Evolutionary conservation across 1,284 basidiomycete species (phyloP).

Genomic region (Fomitopsis betulina): DNA sequence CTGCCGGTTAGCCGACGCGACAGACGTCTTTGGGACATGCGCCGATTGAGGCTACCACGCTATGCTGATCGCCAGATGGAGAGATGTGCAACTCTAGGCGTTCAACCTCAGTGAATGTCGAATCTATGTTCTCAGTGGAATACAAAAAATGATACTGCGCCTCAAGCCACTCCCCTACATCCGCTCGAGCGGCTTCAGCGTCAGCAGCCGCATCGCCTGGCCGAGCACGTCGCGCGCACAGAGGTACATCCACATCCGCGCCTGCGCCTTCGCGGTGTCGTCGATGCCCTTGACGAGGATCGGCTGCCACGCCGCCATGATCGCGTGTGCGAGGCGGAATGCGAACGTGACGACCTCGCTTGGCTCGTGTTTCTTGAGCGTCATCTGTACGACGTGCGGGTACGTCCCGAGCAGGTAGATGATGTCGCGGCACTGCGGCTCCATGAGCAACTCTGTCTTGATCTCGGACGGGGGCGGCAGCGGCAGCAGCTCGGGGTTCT

Average conservation of each 20-base stretch:
- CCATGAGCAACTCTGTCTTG: constrained; percentile 64
- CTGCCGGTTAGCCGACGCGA: too few relatives aligned
- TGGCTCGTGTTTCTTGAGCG: constrained; percentile 85
- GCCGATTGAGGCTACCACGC: too few relatives aligned
- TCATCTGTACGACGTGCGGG: constrained; percentile 86
- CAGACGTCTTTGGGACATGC: too few relatives aligned
- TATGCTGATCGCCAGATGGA: too few relatives aligned
- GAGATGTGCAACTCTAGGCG: too few relatives aligned
- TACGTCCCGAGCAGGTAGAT: constrained; percentile 84
- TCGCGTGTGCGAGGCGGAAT: constrained; percentile 76
- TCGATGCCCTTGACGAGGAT: constrained; percentile 30
- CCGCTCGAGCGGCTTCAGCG: constrained; percentile 84
- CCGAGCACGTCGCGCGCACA: constrained; percentile 87
- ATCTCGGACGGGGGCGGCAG: constrained; percentile 68
- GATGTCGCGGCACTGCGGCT: constrained; percentile 81
- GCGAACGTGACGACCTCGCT: constrained; percentile 83
- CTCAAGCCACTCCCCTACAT: constrained; percentile 57
- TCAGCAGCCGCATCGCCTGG: constrained; percentile 84
- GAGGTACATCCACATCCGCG: constrained; percentile 90
- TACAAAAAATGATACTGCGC: background rate
- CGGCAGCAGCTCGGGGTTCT: constrained; percentile 87
- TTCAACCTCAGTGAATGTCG: background rate
- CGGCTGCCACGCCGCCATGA: constrained; percentile 87
- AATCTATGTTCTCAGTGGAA: background rate
- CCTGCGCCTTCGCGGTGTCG: constrained; percentile 50